Conservation (phyloP, 78 protist genomes). For the Planoprotostelium fungivorum region DNA sequence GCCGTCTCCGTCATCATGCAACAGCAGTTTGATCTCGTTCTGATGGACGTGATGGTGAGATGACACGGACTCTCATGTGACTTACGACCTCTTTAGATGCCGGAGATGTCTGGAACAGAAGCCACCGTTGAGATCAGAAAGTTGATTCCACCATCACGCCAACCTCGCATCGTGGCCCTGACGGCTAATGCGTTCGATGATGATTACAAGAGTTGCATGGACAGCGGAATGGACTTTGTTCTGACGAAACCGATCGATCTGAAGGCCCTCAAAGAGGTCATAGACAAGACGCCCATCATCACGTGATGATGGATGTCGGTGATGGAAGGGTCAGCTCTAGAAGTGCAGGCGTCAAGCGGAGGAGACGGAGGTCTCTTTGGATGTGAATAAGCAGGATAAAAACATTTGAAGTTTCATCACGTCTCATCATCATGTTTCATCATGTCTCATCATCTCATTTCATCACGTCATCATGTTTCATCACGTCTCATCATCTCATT, state of each 20-base stretch:
- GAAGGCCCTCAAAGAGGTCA: not conserved
- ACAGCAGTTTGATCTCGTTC: not conserved
- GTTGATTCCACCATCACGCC: not conserved
- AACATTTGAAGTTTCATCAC: too few relatives aligned
- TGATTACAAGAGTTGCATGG: not conserved
- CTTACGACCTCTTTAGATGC: not conserved
- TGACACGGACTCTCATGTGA: not conserved
- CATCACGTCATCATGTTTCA: too few relatives aligned
- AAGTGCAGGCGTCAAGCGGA: too few relatives aligned
- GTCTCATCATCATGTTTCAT: too few relatives aligned
- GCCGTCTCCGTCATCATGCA: not conserved
- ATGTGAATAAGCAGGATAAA: too few relatives aligned
- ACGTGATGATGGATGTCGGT: too few relatives aligned
- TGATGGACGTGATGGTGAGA: not conserved
- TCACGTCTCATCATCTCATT: too few relatives aligned
- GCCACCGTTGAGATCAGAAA: not conserved
- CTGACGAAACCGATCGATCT: not conserved
- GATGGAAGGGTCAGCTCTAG: too few relatives aligned
- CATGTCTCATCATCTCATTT: too few relatives aligned
- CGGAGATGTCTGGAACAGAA: not conserved
- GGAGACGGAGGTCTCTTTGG: too few relatives aligned
- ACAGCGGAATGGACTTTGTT: not conserved
- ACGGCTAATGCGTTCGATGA: not conserved
- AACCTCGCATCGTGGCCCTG: not conserved
- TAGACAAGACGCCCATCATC: not conserved